These are phyloP conservation scores for Backusella parvicylindrica DNA, from an alignment of 192 early-diverging fungal species.

Conservation along the genomic window DNA sequence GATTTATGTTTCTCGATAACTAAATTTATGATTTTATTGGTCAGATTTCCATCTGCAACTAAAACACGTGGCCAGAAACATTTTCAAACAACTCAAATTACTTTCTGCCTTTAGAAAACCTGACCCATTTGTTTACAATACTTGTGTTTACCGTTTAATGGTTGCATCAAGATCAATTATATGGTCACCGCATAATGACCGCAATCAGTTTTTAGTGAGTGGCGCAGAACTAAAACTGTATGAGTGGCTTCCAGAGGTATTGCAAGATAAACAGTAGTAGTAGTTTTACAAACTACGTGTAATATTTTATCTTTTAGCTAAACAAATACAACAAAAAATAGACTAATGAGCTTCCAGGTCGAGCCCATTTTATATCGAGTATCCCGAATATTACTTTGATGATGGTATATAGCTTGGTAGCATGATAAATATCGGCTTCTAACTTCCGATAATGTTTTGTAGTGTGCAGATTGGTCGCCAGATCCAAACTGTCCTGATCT, in stretches of 20 bases:
- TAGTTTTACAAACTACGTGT: too few relatives aligned
- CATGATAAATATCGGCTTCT: background rate
- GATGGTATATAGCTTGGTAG: slow-evolving; percentile 17
- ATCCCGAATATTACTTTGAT: slow-evolving; percentile 31
- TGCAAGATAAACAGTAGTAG: background rate
- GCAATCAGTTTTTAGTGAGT: slow-evolving; percentile 55
- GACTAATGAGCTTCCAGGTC: slow-evolving; percentile 16
- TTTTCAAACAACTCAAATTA: background rate
- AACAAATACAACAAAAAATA: slow-evolving; percentile 1
- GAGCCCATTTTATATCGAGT: slow-evolving; percentile 12
- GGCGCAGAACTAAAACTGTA: slow-evolving; percentile 54
- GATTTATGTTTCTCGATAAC: too few relatives aligned
- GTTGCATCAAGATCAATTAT: slow-evolving; percentile 40
- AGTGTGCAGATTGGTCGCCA: slow-evolving; percentile 71
- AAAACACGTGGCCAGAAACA: background rate
- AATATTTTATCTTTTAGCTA: background rate
- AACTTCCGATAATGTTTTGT: background rate
- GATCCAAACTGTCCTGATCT: slow-evolving; percentile 53
- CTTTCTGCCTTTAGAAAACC: background rate
- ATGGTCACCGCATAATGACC: slow-evolving; percentile 50
- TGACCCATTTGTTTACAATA: background rate
- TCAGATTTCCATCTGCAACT: background rate
- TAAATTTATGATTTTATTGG: too few relatives aligned
- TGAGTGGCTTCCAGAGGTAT: slow-evolving; percentile 40
- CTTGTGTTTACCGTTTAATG: slow-evolving; percentile 24